Evolutionary conservation across 805 yeast genomes (phyloP).

Genomic region (Osmozyma mogii): DNA sequence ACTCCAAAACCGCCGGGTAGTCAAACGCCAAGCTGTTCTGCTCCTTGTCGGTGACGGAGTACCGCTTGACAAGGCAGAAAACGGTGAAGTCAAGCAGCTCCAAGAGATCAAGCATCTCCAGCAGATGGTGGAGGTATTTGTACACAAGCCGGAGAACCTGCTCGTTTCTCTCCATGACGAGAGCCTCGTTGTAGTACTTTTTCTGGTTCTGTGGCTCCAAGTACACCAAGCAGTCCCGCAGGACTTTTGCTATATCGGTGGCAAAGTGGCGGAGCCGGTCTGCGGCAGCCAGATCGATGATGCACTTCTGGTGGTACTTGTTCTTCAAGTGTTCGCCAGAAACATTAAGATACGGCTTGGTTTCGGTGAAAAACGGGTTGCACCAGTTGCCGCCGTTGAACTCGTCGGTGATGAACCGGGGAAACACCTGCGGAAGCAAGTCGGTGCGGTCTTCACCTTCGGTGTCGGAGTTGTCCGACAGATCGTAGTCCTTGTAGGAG

Average conservation of each 20-base stretch:
- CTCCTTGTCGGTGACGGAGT: slow-evolving; percentile 6
- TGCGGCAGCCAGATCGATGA: slow-evolving; percentile 44
- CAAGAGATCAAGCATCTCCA: slow-evolving; percentile 42
- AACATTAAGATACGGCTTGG: slow-evolving; percentile 28
- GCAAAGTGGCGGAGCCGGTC: slow-evolving; percentile 27
- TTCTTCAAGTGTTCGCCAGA: slow-evolving; percentile 38
- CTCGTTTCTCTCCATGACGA: slow-evolving; percentile 39
- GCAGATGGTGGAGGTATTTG: slow-evolving; percentile 41
- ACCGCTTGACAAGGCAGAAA: slow-evolving; percentile 35
- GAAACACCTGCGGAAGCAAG: slow-evolving; percentile 56
- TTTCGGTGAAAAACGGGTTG: slow-evolving; percentile 50
- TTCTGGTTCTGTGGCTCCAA: slow-evolving; percentile 31
- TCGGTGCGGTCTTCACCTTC: slow-evolving; percentile 28
- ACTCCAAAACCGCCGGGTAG: slow-evolving; percentile 58
- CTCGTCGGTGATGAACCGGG: slow-evolving; percentile 57
- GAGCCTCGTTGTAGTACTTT: slow-evolving; percentile 25
- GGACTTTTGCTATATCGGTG: slow-evolving; percentile 29
- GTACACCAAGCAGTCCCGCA: slow-evolving; percentile 35
- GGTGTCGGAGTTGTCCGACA: slow-evolving; percentile 25
- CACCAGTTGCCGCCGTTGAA: slow-evolving; percentile 79
- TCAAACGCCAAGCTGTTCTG: slow-evolving; percentile 26
- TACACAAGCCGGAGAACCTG: slow-evolving; percentile 47
- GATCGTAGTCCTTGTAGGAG: slow-evolving; percentile 27
- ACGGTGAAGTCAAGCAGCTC: slow-evolving; percentile 60
- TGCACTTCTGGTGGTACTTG: slow-evolving; percentile 34